Base-by-base conservation (phyloP, 225 moss, liverwort and hornwort species). In the Bryoerythrophyllum caledonicum region DNA sequence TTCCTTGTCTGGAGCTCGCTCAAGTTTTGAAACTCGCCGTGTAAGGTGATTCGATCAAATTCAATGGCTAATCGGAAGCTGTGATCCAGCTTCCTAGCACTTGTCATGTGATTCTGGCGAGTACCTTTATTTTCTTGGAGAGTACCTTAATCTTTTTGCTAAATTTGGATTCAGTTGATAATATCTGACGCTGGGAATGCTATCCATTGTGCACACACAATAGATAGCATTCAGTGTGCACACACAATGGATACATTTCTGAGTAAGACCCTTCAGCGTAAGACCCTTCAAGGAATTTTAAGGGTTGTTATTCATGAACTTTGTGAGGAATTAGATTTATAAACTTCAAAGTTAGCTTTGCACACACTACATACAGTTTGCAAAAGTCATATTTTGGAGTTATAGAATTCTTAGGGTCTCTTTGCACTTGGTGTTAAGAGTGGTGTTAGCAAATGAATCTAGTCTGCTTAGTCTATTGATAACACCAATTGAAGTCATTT, bases 11-110 rank as follows among this genome's bases (percentile, higher is more conserved):
- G 28, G 72, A 76, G 11, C 59, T 59, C 37, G 23, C 68, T 81
- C 72, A 52, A 81, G 43, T 72, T 81, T 78, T 78, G 52, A 64
- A 75, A 48, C 61, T 65, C 26, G 24, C 61, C 61, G 49, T 65
- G 38, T 74, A 57, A 78, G 63, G 68, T 58, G 76, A 64, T 75
- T 72, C 28, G 49, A 27, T 57, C 34, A 21, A 51, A 74, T 81
- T 75, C 34, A 67, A 65, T 74, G 70, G 60, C 67, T 71, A 13
- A 48, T 38, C 68, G 25, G 44, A 63, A 30, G 37, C 27, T 41
- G 57, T 80, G 72, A 35, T 52, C 73, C 65, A 35, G 51, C 35
- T 72, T 68, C 27, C 17, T 54, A 65, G 68, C 26, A 80, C 26
- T 83, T 76, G 25, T 60, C 44, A 37, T 46, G 20, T 17, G 49